Evolutionary conservation across 2,329 filamentous ascomycete species (phyloP), one percentile per base, ranked within the genome.

Genomic region (Claviceps fusiformis): DNA sequence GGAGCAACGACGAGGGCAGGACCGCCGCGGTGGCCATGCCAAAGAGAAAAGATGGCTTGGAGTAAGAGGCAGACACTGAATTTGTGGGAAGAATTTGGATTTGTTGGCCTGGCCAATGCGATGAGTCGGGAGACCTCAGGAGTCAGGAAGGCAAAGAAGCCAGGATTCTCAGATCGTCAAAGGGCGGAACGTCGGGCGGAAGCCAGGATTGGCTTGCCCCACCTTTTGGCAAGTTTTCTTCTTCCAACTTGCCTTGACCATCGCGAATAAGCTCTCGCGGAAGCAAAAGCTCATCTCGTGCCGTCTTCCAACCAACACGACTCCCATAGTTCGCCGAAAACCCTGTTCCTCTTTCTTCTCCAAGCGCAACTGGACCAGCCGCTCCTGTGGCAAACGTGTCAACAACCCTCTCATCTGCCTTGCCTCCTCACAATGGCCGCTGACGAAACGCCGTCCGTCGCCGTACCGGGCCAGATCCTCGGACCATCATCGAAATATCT

Each of bases 391-490:
- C 19, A 29, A 13, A 29, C 24, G 15, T 17, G 27, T 15, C 45
- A 19, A 31, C 27, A 8, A 24, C 43, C 6, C 24, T n/a, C 39
- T 35, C 37, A 1, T 50, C 33, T n/a, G 1, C 45, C 24, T 31
- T 50, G n/a, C n/a, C n/a, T n/a, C n/a, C 35, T 47, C 39, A 43
- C 57, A 57, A 69, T 70, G 67, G 67, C 70, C n/a, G 58, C 65
- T 45, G 64, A 70, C 59, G 65, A 66, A 49, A 50, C 68, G 24
- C 71, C 75, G n/a, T 70, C 75, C 60, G 67, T 89, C 62, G 87
- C 85, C 54, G 78, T 95, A 50, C 93, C 93, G 11, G 93, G 93
- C 67, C 87, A 93, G 67, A 73, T 83, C 49, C 80, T 98, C 45
- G 91, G 87, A 35, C 72, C 85, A 19, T 71, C 77, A 19, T 74